A percentile compares a stretch with the other conserved stretches of the same genome.
phyloP scores from a whole-genome alignment of 2,329 filamentous ascomycete species.

The Aspergillus glaucus region DNA sequence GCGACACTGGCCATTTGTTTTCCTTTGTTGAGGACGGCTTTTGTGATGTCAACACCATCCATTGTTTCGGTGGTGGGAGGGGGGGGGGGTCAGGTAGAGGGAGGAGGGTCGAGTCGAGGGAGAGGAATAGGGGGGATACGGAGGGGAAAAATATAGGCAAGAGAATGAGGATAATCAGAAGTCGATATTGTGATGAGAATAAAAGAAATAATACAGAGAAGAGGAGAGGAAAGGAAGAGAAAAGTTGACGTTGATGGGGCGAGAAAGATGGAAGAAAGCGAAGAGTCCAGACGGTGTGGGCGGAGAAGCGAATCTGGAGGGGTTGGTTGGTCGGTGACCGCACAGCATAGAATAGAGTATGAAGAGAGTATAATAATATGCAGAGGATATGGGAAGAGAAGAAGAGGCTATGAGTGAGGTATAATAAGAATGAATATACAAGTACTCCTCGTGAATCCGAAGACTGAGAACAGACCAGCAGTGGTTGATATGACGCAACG shows the following conservation, averaged over 20 bases:
- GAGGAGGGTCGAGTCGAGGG: conserved; percentile 4
- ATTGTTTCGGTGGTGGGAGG: conserved; percentile 37
- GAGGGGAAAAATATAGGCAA: neutral
- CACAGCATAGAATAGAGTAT: neutral
- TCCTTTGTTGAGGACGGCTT: conserved; percentile 59
- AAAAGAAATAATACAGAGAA: neutral
- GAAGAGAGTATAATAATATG: neutral
- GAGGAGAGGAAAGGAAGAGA: conserved; percentile 1
- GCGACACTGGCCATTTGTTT: conserved; percentile 54
- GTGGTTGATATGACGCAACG: no score
- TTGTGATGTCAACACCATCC: conserved; percentile 60
- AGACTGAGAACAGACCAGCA: no score
- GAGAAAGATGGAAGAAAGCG: neutral
- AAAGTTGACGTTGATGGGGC: conserved; percentile 1
- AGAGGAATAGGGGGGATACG: neutral
- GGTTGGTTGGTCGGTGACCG: conserved; percentile 4
- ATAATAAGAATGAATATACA: neutral
- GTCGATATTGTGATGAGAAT: neutral
- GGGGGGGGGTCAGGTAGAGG: conserved; percentile 1
- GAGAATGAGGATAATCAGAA: neutral
- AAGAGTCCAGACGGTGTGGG: conserved; percentile 3
- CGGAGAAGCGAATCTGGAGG: conserved; percentile 9
- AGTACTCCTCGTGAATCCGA: no score
- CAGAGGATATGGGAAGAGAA: neutral
- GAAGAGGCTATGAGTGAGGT: neutral